phyloP scores from a whole-genome alignment of 2,329 filamentous ascomycete species.

The Parascedosporium putredinis region DNA sequence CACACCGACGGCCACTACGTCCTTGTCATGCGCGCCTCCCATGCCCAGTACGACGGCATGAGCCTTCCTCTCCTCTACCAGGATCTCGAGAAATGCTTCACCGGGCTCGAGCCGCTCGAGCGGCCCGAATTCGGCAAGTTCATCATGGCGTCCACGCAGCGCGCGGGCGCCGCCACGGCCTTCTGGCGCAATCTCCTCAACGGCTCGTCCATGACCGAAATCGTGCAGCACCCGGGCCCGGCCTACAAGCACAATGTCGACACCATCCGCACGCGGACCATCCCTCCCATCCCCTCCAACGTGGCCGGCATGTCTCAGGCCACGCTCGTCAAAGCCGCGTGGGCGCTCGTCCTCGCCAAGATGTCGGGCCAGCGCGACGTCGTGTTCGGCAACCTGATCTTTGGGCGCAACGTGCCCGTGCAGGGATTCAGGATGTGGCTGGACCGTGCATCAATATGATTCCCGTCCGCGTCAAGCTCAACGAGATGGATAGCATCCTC shows the following conservation, averaged over 20 bases:
- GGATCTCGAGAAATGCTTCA: slow-evolving; percentile 29
- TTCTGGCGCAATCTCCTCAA: slow-evolving; percentile 35
- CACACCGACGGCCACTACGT: slow-evolving; percentile 11
- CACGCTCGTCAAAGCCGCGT: slow-evolving; percentile 34
- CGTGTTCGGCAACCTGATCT: slow-evolving; percentile 30
- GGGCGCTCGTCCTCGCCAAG: slow-evolving; percentile 28
- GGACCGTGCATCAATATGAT: slow-evolving; percentile 31
- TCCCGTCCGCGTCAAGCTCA: slow-evolving; percentile 26
- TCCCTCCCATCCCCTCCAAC: slow-evolving; percentile 12
- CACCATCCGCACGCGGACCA: slow-evolving; percentile 12
- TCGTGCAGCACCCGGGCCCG: slow-evolving; percentile 9
- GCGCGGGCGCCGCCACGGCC: slow-evolving; percentile 22
- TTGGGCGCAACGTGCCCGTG: slow-evolving; percentile 26
- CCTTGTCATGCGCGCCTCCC: slow-evolving; percentile 26
- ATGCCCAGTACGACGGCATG: slow-evolving; percentile 39
- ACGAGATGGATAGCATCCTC: slow-evolving; percentile 21
- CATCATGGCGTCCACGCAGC: slow-evolving; percentile 15
- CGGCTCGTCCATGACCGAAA: slow-evolving; percentile 19
- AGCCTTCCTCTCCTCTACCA: slow-evolving; percentile 31
- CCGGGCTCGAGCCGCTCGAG: slow-evolving; percentile 16
- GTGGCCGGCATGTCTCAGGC: slow-evolving; percentile 23
- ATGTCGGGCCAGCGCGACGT: slow-evolving; percentile 25
- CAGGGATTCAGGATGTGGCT: slow-evolving; percentile 15
- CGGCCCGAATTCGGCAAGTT: slow-evolving; percentile 18
- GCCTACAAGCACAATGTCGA: slow-evolving; percentile 13